Evolutionary conservation across 2,329 filamentous ascomycete genomes (phyloP), one percentile per base, ranked within the genome.

Genomic region (Pezicula rhizophila): DNA sequence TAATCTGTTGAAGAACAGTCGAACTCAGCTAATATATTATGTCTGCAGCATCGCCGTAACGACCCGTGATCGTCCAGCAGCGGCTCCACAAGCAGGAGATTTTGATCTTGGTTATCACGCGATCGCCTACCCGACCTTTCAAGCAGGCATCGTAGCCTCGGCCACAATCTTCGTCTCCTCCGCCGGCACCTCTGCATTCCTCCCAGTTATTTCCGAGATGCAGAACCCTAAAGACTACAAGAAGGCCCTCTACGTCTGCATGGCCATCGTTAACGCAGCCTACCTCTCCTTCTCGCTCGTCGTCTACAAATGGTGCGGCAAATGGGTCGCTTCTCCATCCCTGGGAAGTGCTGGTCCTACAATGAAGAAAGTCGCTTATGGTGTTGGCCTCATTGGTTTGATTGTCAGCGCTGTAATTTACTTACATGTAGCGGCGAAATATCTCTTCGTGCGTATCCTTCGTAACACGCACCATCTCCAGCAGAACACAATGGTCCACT

Each of bases 201-300:
- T 85, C 2, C 79, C 80, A 4, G 78, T 85, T 50, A 84, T 85
- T 46, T 78, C 76, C 0, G 82, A 85, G 66, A 85, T 85, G 80
- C 70, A 68, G 38, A 70, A 72, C 26, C 80, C 81, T 0, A 69
- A 68, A 17, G 77, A 83, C 55, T 85, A 78, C 62, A 73, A 72
- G 51, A 83, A 82, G 61, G 75, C 81, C 0, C 68, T 84, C 0
- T 82, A 75, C 57, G 63, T 75, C 12, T 80, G 76, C 63, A 81
- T 82, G 78, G 68, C 64, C 14, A 63, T 84, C 45, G 78, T 81
- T 4, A 76, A 74, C 0, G 70, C 73, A 0, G 74, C 75, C 0
- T 84, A 84, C 57, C 68, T 82, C 10, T 71, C 73, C 28, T 80
- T 83, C 59, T 73, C 72, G 38, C 67, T 84, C 14, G 53, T 56